Conservation (phyloP, 306 rosid species). For the Cicer bijugum region DNA sequence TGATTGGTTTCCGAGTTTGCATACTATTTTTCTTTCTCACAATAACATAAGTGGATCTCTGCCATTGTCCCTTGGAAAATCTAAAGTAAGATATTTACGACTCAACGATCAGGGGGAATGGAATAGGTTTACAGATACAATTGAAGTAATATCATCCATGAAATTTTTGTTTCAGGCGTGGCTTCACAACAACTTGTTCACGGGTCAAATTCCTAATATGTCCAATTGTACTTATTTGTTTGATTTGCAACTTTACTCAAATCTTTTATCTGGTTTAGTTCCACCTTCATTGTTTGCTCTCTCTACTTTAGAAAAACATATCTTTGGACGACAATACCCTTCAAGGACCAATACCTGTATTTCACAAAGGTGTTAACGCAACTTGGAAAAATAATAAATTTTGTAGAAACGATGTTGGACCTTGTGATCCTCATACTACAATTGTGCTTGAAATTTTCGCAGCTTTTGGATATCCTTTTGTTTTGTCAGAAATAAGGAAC, state of each 20-base stretch:
- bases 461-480: constrained; percentile 40
- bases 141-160: not conserved
- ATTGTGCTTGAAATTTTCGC: constrained; percentile 58
- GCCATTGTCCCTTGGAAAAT: not conserved
- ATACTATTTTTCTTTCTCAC: not conserved
- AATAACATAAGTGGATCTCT: not conserved
- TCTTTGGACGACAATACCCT: constrained; percentile 62
- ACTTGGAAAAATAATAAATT: constrained; percentile 59
- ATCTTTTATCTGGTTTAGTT: constrained; percentile 64
- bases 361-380: constrained; percentile 46
- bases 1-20: not conserved
- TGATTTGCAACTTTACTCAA: constrained; percentile 74
- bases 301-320: constrained; percentile 53
- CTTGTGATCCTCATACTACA: constrained; percentile 61
- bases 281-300: constrained; percentile 54
- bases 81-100: no score
- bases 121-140: no score
- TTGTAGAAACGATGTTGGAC: constrained; percentile 46
- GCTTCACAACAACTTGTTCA: constrained; percentile 50
- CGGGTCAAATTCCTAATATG: constrained; percentile 68
- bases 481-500: no score
- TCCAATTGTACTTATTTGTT: constrained; percentile 52
- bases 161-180: not conserved
- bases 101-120: no score
- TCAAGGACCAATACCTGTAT: constrained; percentile 70